Conservation (phyloP, 495 filamentous ascomycete genomes). For the Schizothecium vesticola region DNA sequence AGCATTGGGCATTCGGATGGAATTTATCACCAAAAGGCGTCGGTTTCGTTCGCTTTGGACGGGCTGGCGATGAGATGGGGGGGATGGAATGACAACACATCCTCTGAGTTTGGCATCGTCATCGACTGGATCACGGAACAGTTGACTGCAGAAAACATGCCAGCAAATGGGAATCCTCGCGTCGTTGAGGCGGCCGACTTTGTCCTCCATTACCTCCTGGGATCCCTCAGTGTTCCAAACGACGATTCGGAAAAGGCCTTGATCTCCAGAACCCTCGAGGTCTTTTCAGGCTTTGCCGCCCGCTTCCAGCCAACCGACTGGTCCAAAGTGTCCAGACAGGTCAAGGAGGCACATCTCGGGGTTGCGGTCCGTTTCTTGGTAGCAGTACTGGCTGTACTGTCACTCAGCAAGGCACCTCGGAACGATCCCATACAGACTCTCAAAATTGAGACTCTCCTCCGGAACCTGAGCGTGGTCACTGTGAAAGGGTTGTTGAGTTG, state of each 20-base stretch:
- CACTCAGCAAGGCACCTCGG: slow-evolving; percentile 27
- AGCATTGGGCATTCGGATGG: slow-evolving; percentile 26
- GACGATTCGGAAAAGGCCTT: slow-evolving; percentile 33
- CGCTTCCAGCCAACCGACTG: slow-evolving; percentile 29
- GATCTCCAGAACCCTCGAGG: slow-evolving; percentile 38
- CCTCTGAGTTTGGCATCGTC: slow-evolving; percentile 58
- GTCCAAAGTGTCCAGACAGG: background rate
- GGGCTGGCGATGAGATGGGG: slow-evolving; percentile 57
- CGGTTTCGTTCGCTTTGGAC: slow-evolving; percentile 39
- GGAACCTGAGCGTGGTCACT: slow-evolving; percentile 31
- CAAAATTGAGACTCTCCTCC: slow-evolving; percentile 41
- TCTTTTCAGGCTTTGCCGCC: slow-evolving; percentile 36
- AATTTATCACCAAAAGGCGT: slow-evolving; percentile 23
- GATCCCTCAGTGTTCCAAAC: slow-evolving; percentile 31
- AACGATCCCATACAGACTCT: slow-evolving; percentile 27
- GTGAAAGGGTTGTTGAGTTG: slow-evolving; percentile 39
- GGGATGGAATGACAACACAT: slow-evolving; percentile 62
- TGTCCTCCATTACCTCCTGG: slow-evolving; percentile 36
- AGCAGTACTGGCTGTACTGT: slow-evolving; percentile 21
- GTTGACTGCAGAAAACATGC: slow-evolving; percentile 13
- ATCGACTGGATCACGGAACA: slow-evolving; percentile 53
- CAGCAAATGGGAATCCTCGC: background rate
- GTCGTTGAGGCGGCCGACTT: slow-evolving; percentile 34
- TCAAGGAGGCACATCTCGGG: slow-evolving; percentile 14
- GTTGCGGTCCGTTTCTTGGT: slow-evolving; percentile 15